A percentile compares a stretch with the other conserved stretches of the same genome.
phyloP scores from a whole-genome alignment of 129 eudicot genomes.

The Sambucus nigra region DNA sequence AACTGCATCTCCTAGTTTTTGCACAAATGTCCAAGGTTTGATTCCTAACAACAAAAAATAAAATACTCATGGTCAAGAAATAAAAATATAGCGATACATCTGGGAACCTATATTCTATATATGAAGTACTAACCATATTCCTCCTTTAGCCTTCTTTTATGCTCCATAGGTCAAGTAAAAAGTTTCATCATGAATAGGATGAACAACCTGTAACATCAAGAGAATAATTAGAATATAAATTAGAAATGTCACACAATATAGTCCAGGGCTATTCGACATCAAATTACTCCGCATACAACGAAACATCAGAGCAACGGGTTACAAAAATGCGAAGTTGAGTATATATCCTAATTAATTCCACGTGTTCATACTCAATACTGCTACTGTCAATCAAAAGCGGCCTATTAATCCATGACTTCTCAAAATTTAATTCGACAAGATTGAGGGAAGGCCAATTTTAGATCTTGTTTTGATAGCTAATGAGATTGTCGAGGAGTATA shows the following conservation, averaged over 20 bases:
- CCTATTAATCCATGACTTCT: too few species aligned
- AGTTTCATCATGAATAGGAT: conserved; percentile 37
- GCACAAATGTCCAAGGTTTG: conserved; percentile 23
- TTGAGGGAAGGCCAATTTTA: too few species aligned
- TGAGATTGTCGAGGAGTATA: too few species aligned
- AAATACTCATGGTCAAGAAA: not conserved
- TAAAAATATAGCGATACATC: not conserved
- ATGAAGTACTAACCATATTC: conserved; percentile 32
- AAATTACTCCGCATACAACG: too few species aligned
- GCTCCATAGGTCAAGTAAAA: conserved; percentile 37
- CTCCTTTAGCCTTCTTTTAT: conserved; percentile 35
- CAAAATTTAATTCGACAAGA: too few species aligned
- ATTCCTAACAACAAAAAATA: conserved; percentile 9
- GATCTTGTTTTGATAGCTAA: too few species aligned
- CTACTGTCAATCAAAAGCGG: too few species aligned
- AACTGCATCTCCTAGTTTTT: conserved; percentile 19
- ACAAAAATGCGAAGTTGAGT: not conserved
- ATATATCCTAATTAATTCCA: too few species aligned
- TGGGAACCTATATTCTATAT: not conserved
- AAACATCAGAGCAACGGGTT: not conserved
- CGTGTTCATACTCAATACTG: too few species aligned
- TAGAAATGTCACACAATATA: too few species aligned
- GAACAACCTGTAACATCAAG: conserved; percentile 23
- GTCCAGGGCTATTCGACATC: too few species aligned
- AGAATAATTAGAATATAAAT: not conserved